Evolutionary conservation across 139 green algal species (phyloP).

Genomic region (Picochlorum sp.): DNA sequence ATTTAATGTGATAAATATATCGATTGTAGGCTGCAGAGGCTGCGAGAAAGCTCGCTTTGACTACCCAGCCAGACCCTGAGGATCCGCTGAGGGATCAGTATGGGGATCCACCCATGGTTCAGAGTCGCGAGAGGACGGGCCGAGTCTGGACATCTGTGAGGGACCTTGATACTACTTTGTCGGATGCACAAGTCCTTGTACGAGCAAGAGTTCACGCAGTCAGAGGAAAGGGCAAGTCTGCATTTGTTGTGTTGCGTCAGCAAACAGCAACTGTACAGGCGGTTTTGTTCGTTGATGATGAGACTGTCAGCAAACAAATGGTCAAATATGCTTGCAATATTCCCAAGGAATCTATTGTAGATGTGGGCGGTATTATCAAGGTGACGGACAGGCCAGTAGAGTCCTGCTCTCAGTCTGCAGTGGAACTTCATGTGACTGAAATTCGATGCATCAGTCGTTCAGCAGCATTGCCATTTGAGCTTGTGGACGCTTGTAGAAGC

Average conservation of each 20-base stretch:
- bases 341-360: slow-evolving; percentile 88
- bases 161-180: slow-evolving; percentile 28
- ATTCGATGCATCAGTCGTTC: slow-evolving; percentile 58
- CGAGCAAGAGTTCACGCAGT: slow-evolving; percentile 77
- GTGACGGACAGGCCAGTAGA: slow-evolving; percentile 55
- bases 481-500: slow-evolving; percentile 54
- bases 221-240: slow-evolving; percentile 90
- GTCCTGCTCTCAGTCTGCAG: slow-evolving; percentile 70
- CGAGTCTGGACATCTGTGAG: slow-evolving; percentile 51
- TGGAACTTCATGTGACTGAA: slow-evolving; percentile 69
- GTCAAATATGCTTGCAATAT: slow-evolving; percentile 91
- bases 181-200: slow-evolving; percentile 57
- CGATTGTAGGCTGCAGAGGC: slow-evolving; percentile 41
- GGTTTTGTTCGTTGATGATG: slow-evolving; percentile 79
- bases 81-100: slow-evolving; percentile 87
- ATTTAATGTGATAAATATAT: neutral
- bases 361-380: slow-evolving; percentile 67
- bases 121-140: slow-evolving; percentile 49
- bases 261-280: slow-evolving; percentile 74
- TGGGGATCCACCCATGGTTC: slow-evolving; percentile 75
- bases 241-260: slow-evolving; percentile 91
- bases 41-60: slow-evolving; percentile 49
- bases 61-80: slow-evolving; percentile 57
- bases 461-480: slow-evolving; percentile 72
- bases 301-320: slow-evolving; percentile 84